Percentiles rank a stretch among this genome's conserved stretches.
These are phyloP conservation scores for Dichomitus squalens DNA, from an alignment of 1,284 basidiomycete species.

Conservation along the genomic window DNA sequence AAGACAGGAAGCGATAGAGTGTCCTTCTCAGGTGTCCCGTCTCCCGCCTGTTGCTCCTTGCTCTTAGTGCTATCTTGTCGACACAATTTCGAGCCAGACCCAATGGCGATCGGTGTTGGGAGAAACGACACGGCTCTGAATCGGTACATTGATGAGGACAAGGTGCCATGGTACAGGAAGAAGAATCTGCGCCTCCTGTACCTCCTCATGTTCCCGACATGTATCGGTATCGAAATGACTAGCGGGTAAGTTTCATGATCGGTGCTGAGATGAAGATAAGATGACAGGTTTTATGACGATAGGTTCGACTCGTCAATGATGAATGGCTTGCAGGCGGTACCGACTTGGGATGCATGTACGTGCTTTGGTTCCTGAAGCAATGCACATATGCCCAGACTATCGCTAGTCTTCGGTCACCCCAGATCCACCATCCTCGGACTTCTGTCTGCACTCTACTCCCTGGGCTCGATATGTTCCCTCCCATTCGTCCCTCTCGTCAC, in stretches of 20 bases:
- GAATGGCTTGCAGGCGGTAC: constrained; percentile 64
- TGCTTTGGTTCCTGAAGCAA: background rate
- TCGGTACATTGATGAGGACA: constrained; percentile 48
- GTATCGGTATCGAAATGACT: constrained; percentile 64
- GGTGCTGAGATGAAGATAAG: background rate
- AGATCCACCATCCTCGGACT: constrained; percentile 52
- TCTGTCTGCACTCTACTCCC: constrained; percentile 56
- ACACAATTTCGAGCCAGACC: background rate
- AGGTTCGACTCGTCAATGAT: constrained; percentile 62
- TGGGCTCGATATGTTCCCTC: constrained; percentile 56
- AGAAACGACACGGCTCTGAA: constrained; percentile 43
- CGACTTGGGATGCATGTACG: constrained; percentile 59
- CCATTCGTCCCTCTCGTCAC: constrained; percentile 68
- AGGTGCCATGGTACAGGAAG: constrained; percentile 57
- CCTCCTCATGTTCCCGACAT: constrained; percentile 56
- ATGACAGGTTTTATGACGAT: background rate
- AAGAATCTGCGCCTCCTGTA: constrained; percentile 52
- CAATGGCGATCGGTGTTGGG: constrained; percentile 22
- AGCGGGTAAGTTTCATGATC: constrained; percentile 46
- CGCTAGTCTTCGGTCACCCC: constrained; percentile 49
- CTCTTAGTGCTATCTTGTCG: background rate
- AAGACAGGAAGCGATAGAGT: background rate
- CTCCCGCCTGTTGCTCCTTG: background rate
- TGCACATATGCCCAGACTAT: background rate
- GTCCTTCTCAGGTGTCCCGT: background rate